Evolutionary conservation across 371 early-diverging fungal genomes (phyloP).

Genomic region (Syncephalastrum sp.): DNA sequence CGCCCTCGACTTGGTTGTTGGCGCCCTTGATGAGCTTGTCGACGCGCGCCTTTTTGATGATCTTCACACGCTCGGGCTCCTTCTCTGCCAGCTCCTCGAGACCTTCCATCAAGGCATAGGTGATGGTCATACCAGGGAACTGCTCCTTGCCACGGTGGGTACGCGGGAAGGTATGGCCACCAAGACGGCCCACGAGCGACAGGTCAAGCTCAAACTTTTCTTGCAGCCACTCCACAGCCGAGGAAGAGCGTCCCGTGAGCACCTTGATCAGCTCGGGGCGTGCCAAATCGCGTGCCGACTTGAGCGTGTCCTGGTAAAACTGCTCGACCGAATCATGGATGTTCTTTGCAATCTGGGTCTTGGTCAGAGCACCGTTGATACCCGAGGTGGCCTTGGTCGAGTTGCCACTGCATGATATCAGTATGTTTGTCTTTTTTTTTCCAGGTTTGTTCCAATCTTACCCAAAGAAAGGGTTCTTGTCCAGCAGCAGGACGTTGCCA

Average conservation of each 20-base stretch:
- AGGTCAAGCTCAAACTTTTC: constrained; percentile 87
- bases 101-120: constrained; percentile 89
- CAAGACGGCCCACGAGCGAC: constrained; percentile 86
- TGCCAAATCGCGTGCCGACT: constrained; percentile 85
- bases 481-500: constrained; percentile 81
- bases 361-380: constrained; percentile 93
- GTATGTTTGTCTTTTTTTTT: background rate
- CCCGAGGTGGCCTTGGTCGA: constrained; percentile 97
- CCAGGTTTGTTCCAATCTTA: constrained; percentile 26
- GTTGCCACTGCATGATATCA: constrained; percentile 65
- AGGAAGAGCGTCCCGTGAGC: constrained; percentile 79
- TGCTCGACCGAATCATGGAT: constrained; percentile 84
- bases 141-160: constrained; percentile 95
- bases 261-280: constrained; percentile 85
- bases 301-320: constrained; percentile 88
- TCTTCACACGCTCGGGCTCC: constrained; percentile 69
- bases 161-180: constrained; percentile 87
- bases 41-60: constrained; percentile 81
- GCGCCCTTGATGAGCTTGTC: constrained; percentile 59
- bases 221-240: constrained; percentile 94
- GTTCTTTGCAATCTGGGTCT: constrained; percentile 64
- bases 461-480: constrained; percentile 91
- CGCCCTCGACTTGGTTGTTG: constrained; percentile 71
- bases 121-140: constrained; percentile 96
- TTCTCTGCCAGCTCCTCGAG: constrained; percentile 74